Evolutionary conservation across 2,329 filamentous ascomycete genomes (phyloP).

Genomic region (Clonostachys byssicola): DNA sequence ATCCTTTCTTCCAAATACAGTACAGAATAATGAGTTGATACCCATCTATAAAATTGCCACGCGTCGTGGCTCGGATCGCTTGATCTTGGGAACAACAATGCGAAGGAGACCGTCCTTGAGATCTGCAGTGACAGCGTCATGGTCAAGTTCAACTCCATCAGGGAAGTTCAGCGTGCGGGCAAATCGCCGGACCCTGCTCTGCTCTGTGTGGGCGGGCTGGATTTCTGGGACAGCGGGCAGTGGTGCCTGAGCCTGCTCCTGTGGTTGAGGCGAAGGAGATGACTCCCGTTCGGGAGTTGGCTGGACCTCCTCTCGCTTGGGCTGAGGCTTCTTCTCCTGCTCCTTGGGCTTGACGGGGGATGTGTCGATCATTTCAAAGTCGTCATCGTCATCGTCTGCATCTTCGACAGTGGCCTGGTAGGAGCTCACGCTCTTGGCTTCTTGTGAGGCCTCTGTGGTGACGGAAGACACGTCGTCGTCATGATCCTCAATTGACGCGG

Average conservation of each 20-base stretch:
- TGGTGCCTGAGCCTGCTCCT: background rate
- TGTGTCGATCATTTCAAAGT: background rate
- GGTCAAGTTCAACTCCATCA: background rate
- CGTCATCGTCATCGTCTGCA: background rate
- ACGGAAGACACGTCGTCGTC: background rate
- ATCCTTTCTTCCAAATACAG: too few species aligned
- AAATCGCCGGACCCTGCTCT: background rate
- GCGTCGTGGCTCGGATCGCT: background rate
- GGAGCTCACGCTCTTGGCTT: background rate
- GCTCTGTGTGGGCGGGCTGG: too few species aligned
- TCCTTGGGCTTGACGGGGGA: background rate
- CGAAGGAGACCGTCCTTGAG: background rate
- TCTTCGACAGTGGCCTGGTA: slow-evolving; percentile 1
- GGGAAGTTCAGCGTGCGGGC: background rate
- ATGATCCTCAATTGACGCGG: background rate
- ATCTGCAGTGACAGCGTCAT: background rate
- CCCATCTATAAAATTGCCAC: too few species aligned
- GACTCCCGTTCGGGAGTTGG: background rate
- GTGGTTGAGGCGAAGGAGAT: background rate
- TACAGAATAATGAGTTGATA: too few species aligned
- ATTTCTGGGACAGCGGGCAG: background rate
- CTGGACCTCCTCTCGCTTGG: background rate
- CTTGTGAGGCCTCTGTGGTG: background rate
- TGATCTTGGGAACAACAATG: background rate
- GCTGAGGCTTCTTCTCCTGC: background rate